Percentiles rank a stretch among this genome's conserved stretches.
These are phyloP conservation scores for Copromyces sp. DNA, from an alignment of 495 filamentous ascomycete genomes.

Conservation along the genomic window DNA sequence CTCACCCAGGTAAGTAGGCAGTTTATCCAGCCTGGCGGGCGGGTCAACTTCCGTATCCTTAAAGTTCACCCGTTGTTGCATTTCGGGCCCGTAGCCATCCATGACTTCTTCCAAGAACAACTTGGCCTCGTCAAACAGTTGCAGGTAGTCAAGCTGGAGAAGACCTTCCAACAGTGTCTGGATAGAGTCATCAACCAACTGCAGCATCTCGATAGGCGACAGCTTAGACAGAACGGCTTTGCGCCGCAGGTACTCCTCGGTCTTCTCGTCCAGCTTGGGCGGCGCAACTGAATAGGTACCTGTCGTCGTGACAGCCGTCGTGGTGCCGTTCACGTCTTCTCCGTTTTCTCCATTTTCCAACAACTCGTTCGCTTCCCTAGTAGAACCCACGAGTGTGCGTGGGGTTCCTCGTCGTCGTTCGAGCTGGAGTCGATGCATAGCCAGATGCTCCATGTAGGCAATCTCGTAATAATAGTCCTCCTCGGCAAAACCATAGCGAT, in stretches of 20 bases:
- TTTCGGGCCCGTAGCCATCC: neutral
- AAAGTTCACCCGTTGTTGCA: neutral
- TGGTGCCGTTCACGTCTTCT: neutral
- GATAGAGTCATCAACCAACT: constrained; percentile 13
- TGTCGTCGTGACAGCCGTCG: neutral
- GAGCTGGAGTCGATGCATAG: neutral
- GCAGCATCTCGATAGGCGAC: constrained; percentile 13
- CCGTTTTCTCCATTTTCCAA: neutral
- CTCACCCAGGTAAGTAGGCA: neutral
- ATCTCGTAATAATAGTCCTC: neutral
- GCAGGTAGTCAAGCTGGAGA: constrained; percentile 16
- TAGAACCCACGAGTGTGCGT: neutral
- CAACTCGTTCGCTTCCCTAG: neutral
- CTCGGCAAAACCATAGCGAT: constrained; percentile 5
- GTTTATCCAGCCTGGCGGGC: neutral
- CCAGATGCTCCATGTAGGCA: constrained; percentile 4
- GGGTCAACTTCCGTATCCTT: neutral
- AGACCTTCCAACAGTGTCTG: constrained; percentile 14
- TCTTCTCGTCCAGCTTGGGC: neutral
- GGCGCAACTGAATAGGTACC: neutral
- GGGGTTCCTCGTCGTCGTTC: neutral
- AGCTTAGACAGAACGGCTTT: constrained; percentile 2
- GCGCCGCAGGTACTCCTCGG: neutral
- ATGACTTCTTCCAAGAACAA: constrained; percentile 1
- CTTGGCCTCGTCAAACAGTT: constrained; percentile 9